Percentiles rank a stretch among this genome's conserved stretches.
phyloP scores from a whole-genome alignment of 2,329 filamentous ascomycete species.

The Talaromyces sp. region DNA sequence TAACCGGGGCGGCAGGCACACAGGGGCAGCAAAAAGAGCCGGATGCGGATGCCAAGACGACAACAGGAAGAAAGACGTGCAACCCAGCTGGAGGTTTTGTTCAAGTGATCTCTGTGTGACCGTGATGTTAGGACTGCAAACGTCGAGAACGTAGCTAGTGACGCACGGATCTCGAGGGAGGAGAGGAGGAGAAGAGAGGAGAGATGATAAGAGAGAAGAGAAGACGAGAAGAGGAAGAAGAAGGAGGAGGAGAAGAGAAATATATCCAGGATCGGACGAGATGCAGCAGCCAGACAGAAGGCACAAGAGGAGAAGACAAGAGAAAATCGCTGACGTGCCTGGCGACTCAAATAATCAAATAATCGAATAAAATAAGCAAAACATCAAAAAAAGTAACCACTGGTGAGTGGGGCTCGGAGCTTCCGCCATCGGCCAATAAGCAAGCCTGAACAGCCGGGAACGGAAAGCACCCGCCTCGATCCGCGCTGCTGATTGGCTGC shows the following conservation, averaged over 20 bases:
- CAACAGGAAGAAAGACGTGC: not conserved
- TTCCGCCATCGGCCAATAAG: not conserved
- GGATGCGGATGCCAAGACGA: not conserved
- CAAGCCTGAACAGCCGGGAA: not conserved
- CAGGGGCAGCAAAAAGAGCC: not conserved
- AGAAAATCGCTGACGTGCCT: slow-evolving; percentile 1
- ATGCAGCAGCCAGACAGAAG: not conserved
- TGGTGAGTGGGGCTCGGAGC: not conserved
- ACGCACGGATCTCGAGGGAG: not conserved
- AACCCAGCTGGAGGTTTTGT: not conserved
- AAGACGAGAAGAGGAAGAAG: not conserved
- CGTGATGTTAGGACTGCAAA: not conserved
- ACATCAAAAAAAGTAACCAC: not conserved
- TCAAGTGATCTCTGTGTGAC: not conserved
- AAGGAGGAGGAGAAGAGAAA: not conserved
- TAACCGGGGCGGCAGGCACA: not conserved
- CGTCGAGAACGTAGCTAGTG: not conserved
- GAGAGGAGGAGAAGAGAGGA: not conserved
- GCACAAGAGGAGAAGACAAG: not conserved
- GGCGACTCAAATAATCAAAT: not conserved
- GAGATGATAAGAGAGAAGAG: not conserved
- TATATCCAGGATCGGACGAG: too few species aligned
- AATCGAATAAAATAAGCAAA: not conserved
- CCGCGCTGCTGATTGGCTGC: not conserved
- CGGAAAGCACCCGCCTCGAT: not conserved